A percentile compares a stretch with the other conserved stretches of the same genome.
Conservation (phyloP, 2,329 filamentous ascomycete genomes). For the Colletotrichum sp. region DNA sequence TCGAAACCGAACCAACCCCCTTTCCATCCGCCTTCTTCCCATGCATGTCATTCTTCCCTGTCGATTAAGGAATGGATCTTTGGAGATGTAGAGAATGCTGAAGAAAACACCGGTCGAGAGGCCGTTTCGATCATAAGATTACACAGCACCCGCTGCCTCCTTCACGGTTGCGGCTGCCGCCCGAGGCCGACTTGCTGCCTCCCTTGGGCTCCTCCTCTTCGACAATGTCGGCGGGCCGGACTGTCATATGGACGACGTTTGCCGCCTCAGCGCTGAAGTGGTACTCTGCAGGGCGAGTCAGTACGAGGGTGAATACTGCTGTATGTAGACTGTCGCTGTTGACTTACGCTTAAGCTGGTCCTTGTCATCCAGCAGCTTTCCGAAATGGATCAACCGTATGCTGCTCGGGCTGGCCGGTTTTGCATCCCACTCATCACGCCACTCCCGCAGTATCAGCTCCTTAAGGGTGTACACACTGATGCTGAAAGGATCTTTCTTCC, state of each 20-base stretch:
- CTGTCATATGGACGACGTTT: conserved; percentile 94
- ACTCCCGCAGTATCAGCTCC: conserved; percentile 91
- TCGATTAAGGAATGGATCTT: conserved; percentile 6
- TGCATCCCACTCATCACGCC: conserved; percentile 90
- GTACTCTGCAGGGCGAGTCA: conserved; percentile 62
- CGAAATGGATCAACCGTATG: conserved; percentile 91
- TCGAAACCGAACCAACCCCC: background rate
- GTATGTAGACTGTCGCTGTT: conserved; percentile 29
- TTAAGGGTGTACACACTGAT: conserved; percentile 95
- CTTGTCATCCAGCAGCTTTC: conserved; percentile 89
- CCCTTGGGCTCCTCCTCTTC: conserved; percentile 78
- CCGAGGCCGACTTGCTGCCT: conserved; percentile 54
- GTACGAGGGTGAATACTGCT: background rate
- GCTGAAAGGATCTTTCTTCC: conserved; percentile 77
- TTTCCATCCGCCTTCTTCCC: background rate
- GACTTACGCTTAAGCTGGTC: conserved; percentile 79
- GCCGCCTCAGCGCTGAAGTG: conserved; percentile 75
- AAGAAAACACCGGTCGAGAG: background rate
- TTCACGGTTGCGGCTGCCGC: conserved; percentile 43
- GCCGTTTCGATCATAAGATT: conserved; percentile 46
- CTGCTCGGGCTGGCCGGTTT: conserved; percentile 85
- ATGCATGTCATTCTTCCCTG: conserved; percentile 2
- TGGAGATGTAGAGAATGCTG: background rate
- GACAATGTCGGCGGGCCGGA: conserved; percentile 85
- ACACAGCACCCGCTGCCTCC: conserved; percentile 53